Base-by-base conservation (phyloP, 805 yeast genomes). In the Lachancea thermotolerans region DNA sequence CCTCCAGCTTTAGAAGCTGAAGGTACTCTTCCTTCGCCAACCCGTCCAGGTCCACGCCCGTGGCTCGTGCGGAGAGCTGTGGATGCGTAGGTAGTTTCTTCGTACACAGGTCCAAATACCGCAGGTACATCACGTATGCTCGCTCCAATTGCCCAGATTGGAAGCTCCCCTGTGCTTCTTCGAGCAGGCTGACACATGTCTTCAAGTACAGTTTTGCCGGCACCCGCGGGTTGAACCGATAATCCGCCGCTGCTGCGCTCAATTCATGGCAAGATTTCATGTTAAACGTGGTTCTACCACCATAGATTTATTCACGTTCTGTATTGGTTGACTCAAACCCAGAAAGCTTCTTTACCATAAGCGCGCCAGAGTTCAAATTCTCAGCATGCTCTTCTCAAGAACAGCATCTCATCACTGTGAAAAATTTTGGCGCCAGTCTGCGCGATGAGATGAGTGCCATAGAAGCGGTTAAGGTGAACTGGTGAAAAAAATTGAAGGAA, bases 141-240 rank as follows among this genome's bases (percentile, higher is more conserved):
- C 74, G 75, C 35, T 70, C 72, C 35, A 65, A 56, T 27, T 73
- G 67, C 12, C 68, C 65, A 36, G 71, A 75, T 16, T 61, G 58
- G 15, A 50, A 46, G 29, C 45, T 58, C 54, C 35, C 49, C 54
- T 78, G 64, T 58, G 81, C 58, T 66, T 70, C 50, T 65, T 64
- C 53, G 73, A 65, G 14, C 71, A 72, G 37, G 63, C 68, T 42
- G 74, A 79, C 39, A 45, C 67, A 62, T 40, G 81, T 73, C 45
- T 81, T 72, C 28, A 81, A 54, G 73, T 86, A 81, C 17, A 75
- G 61, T 37, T 68, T 67, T 42, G 81, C 57, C 1, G 84, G 77
- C 12, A 79, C 71, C 0, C 59, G 50, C 2, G 71, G 58, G 33
- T 79, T 74, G 61, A 74, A 83, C 45, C 70, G 76, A 58, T 80